Evolutionary conservation across 139 green algal genomes (phyloP).

Genomic region (Desmodesmus armatus): DNA sequence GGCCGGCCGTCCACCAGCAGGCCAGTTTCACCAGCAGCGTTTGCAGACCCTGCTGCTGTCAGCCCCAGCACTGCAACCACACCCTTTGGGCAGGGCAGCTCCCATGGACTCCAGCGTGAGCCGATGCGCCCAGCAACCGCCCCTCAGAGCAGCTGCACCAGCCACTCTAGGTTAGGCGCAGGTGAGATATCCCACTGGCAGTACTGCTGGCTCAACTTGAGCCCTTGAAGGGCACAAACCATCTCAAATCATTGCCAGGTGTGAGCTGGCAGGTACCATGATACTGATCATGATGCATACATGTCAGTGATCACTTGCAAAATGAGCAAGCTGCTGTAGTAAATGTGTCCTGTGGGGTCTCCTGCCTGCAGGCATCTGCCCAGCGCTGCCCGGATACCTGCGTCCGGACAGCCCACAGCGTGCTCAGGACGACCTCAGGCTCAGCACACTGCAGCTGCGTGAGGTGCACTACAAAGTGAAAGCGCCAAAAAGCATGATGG

Average conservation of each 20-base stretch:
- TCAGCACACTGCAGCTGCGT: no score
- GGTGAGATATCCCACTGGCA: no score
- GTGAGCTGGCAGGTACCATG: no score
- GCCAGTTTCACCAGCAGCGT: not conserved
- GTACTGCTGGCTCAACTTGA: no score
- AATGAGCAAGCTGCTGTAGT: not conserved
- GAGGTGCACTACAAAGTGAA: not conserved
- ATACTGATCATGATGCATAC: not conserved
- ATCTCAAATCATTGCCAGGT: no score
- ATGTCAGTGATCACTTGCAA: not conserved
- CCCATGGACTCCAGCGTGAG: no score
- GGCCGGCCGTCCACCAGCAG: not conserved
- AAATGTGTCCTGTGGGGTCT: not conserved
- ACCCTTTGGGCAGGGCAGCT: no score
- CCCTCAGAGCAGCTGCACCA: not conserved
- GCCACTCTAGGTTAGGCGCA: no score
- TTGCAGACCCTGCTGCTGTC: not conserved
- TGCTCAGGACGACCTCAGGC: not conserved
- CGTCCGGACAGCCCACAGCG: not conserved
- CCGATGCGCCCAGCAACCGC: no score
- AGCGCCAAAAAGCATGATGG: not conserved
- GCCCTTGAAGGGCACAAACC: no score
- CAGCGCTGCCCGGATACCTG: not conserved
- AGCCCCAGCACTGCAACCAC: no score
- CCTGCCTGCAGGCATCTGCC: slow-evolving; percentile 11